A percentile compares a stretch with the other conserved stretches of the same genome.
Conservation (phyloP, 2,329 filamentous ascomycete genomes). For the Penicillium olsonii region DNA sequence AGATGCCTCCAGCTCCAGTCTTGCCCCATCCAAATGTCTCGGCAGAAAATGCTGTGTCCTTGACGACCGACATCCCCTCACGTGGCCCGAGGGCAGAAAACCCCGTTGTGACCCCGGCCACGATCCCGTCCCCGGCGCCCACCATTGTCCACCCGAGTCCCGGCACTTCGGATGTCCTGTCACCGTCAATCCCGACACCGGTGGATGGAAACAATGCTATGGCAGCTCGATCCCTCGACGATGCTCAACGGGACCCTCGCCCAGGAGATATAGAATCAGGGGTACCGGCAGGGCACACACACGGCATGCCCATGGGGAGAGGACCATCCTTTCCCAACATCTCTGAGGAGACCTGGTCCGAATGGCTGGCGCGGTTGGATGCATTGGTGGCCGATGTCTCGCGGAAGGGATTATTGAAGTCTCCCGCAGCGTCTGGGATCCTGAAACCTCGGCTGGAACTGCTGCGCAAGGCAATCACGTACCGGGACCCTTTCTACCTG, state of each 20-base stretch:
- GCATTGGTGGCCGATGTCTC: background rate
- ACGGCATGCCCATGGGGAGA: too few species aligned
- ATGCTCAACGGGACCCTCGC: background rate
- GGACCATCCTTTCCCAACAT: background rate
- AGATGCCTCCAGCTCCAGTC: background rate
- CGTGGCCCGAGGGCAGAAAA: conserved; percentile 6
- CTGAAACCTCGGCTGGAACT: conserved; percentile 52
- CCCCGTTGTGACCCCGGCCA: conserved; percentile 8
- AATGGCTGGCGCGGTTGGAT: conserved; percentile 9
- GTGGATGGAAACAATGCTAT: conserved; percentile 1
- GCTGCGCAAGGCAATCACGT: conserved; percentile 57
- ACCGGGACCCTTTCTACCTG: conserved; percentile 64
- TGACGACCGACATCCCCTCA: conserved; percentile 24
- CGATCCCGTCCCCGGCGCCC: conserved; percentile 27
- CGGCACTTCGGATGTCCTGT: conserved; percentile 8
- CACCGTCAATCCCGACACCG: background rate
- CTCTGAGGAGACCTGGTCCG: conserved; percentile 9
- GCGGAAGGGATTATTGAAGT: background rate
- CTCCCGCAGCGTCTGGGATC: background rate
- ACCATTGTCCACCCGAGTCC: conserved; percentile 32
- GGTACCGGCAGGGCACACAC: too few species aligned
- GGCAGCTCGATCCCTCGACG: background rate
- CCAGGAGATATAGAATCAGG: background rate
- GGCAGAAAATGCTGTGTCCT: conserved; percentile 2
- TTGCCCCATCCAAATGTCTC: background rate